These are phyloP conservation scores for Cenchrus americanus DNA, from an alignment of 176 grass and related monocot species.

Conservation along the genomic window DNA sequence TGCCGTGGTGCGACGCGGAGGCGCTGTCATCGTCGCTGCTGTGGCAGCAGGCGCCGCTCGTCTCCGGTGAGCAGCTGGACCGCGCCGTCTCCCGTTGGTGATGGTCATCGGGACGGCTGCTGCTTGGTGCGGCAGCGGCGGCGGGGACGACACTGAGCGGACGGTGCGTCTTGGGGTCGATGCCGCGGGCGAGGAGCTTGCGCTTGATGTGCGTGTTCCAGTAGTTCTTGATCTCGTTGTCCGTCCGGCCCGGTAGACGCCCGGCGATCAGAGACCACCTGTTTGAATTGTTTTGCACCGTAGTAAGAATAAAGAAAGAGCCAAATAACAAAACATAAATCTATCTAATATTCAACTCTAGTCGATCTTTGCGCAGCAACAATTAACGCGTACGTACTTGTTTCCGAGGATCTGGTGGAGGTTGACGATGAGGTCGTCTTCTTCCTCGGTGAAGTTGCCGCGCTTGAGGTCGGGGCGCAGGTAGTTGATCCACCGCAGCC, in stretches of 20 bases:
- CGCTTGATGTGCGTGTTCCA: slow-evolving; percentile 93
- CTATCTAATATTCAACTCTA: neutral
- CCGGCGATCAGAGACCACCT: slow-evolving; percentile 90
- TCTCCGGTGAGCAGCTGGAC: slow-evolving; percentile 40
- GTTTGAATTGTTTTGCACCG: neutral
- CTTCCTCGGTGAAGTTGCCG: slow-evolving; percentile 78
- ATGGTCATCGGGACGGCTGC: neutral
- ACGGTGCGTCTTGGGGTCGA: slow-evolving; percentile 71
- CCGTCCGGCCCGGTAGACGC: slow-evolving; percentile 71
- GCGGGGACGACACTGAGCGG: slow-evolving; percentile 25
- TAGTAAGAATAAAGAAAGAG: slow-evolving; percentile 5
- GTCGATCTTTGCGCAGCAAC: neutral
- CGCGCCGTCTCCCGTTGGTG: neutral
- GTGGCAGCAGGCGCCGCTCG: slow-evolving; percentile 3
- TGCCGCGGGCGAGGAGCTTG: slow-evolving; percentile 72
- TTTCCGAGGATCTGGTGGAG: slow-evolving; percentile 78
- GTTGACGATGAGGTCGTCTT: slow-evolving; percentile 79
- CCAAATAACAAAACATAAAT: neutral
- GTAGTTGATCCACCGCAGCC: slow-evolving; percentile 90
- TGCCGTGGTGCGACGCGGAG: neutral
- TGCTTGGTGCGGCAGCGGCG: neutral
- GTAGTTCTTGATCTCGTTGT: slow-evolving; percentile 98
- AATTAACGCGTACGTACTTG: slow-evolving; percentile 46
- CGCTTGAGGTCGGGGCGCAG: slow-evolving; percentile 85
- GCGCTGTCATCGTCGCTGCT: slow-evolving; percentile 9